Base-by-base conservation (phyloP, 2,329 filamentous ascomycete genomes). In the Apiospora saccharicola region DNA sequence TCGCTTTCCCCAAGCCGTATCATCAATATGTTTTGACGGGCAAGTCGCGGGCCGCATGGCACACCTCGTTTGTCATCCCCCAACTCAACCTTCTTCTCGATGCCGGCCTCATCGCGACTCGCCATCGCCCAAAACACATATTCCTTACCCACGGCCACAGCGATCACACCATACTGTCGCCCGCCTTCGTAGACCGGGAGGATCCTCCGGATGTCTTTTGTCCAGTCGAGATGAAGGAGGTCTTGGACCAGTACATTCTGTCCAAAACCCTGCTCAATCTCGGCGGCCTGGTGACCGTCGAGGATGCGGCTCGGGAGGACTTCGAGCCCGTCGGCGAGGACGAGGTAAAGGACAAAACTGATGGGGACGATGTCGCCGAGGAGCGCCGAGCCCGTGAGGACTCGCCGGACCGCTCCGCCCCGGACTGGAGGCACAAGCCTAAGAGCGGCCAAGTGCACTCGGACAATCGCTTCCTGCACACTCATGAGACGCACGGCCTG, bases 141-240 rank as follows among this genome's bases (percentile, higher is more conserved):
- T 87, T 87, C 74, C 77, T 87, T 68, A 87, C 86, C 0, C 86
- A 87, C 73, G 86, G 86, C 67, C 86, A 87, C 74, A 83, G 77
- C 72, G 86, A 87, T 74, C 86, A 87, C 75, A 82, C 82, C 1
- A 79, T 86, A 6, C 78, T 86, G 1, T 75, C 83, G 1, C 82
- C 84, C 0, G 83, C 83, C 4, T 87, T 86, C 70, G 81, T 83
- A 70, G 84, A 83, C 70, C 79, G 83, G 26, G 82, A 83, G 26
- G 82, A 85, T 68, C 84, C 85, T 7, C 85, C 86, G 0, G 85
- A 87, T 67, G 77, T 87, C 69, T 85, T 80, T 74, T 86, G 85
- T 70, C 86, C 85, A 0, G 77, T 70, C 1, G 82, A 83, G 75
- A 83, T 86, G 79, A 78, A 76, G 73, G 74, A 73, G 34, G 81